Base-by-base conservation (phyloP, 208 protist species). In the Trypanosoma melophagium region DNA sequence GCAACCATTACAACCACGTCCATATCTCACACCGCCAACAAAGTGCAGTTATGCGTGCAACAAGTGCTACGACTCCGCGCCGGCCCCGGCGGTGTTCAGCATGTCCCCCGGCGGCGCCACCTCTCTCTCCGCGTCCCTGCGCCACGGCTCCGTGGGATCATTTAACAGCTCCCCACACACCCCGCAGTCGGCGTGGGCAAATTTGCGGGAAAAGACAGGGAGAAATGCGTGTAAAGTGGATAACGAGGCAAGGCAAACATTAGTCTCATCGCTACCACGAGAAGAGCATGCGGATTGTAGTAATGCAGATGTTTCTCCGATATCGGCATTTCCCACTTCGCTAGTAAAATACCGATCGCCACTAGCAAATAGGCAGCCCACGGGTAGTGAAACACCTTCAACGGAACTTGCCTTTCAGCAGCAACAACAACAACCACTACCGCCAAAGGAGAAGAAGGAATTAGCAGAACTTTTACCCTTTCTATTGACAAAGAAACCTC, bases 71-170 rank as follows among this genome's bases (percentile, higher is more conserved):
- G 7, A 31, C 38, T 44, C 38, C 14, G 38, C 22, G 10, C 31
- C 31, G 12, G 7, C 31, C 55, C 45, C 55, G 22, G 35, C 3
- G 7, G 55, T 60, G 12, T 60, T 60, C 38, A 47, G 35, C 7
- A 60, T 60, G 55, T 60, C 55, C 17, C 55, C 55, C 21, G 38
- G 55, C 25, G 17, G 24, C 7, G 25, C 7, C 22, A 31, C 55
- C 10, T 25, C 55, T 16, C 35, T 44, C 45, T 21, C 54, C 16
- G 5, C 55, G 14, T 25, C 55, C 4, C 13, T 60, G 55, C 24
- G 9, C 17, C 40, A 12, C 10, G 55, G 12, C 7, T 57, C 24
- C 25, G 38, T 24, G 7, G 55, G 7, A 19, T 47, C 55, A 8
- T 38, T 17, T 19, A 45, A 19, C 38, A 13, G 13, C 38, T 9